Evolutionary conservation across 106 monocot species (phyloP).

Genomic region (Acorus calamus): DNA sequence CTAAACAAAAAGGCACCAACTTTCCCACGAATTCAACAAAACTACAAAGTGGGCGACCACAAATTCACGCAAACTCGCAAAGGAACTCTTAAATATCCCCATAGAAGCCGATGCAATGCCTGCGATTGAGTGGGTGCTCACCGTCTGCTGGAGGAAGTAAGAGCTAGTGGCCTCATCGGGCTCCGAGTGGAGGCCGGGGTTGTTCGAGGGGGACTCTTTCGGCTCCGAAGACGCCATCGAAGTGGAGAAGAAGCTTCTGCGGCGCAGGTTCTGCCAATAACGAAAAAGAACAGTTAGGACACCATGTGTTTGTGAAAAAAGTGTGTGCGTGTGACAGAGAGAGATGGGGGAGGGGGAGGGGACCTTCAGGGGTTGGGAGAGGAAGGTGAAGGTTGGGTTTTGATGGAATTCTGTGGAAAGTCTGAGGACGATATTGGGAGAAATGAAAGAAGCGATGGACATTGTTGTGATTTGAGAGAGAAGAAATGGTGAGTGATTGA

Average conservation of each 20-base stretch:
- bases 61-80: neutral
- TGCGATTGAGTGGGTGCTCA: constrained; percentile 6
- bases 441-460: neutral
- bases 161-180: constrained; percentile 72
- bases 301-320: too few relatives aligned
- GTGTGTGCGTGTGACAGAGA: too few relatives aligned
- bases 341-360: neutral
- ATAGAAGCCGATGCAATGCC: neutral
- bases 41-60: too few relatives aligned
- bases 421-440: constrained; percentile 11
- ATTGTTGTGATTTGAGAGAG: too few relatives aligned
- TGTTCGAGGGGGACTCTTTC: constrained; percentile 72
- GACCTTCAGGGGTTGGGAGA: neutral
- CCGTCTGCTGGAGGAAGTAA: constrained; percentile 97
- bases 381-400: neutral
- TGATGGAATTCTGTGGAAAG: constrained; percentile 8
- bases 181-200: constrained; percentile 68
- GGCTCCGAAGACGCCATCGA: constrained; percentile 39
- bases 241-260: constrained; percentile 15
- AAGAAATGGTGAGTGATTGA: too few relatives aligned
- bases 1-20: too few relatives aligned
- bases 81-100: neutral
- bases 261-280: constrained; percentile 17
- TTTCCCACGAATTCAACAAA: too few relatives aligned
- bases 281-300: neutral